Evolutionary conservation across 1,139 yeast genomes (phyloP).

Genomic region (Yamadazyma triangularis): DNA sequence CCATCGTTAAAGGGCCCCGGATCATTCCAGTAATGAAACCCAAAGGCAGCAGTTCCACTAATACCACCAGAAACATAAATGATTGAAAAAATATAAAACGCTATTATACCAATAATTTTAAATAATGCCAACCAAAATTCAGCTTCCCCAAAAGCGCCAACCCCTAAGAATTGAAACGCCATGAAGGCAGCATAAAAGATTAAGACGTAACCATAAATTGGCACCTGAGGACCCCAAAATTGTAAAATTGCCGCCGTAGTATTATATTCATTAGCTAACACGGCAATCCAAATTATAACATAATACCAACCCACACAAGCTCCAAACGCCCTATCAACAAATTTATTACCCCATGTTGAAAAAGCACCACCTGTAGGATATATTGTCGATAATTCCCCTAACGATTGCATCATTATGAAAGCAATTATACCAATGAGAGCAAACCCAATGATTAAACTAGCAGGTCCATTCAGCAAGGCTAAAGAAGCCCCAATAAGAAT

Average conservation of each 20-base stretch:
- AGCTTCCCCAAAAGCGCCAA: constrained; percentile 60
- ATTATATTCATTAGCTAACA: constrained; percentile 56
- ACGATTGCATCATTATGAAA: constrained; percentile 51
- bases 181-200: constrained; percentile 53
- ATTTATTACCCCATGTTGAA: constrained; percentile 48
- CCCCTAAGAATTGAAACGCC: constrained; percentile 54
- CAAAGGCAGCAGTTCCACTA: constrained; percentile 47
- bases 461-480: constrained; percentile 45
- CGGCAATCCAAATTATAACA: constrained; percentile 59
- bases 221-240: constrained; percentile 59
- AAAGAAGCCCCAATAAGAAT: constrained; percentile 44
- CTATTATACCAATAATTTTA: constrained; percentile 51
- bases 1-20: constrained; percentile 53
- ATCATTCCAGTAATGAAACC: constrained; percentile 46
- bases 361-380: constrained; percentile 54
- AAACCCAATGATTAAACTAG: constrained; percentile 39
- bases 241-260: constrained; percentile 49
- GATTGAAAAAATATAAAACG: constrained; percentile 55
- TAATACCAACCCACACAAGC: constrained; percentile 62
- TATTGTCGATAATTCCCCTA: constrained; percentile 54
- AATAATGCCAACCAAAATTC: constrained; percentile 61
- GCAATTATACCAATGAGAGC: constrained; percentile 54
- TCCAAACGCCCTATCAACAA: constrained; percentile 56
- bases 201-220: constrained; percentile 53
- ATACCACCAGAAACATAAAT: constrained; percentile 68